Base-by-base conservation (phyloP, 106 monocot species). In the Acanthochlamys bracteata region DNA sequence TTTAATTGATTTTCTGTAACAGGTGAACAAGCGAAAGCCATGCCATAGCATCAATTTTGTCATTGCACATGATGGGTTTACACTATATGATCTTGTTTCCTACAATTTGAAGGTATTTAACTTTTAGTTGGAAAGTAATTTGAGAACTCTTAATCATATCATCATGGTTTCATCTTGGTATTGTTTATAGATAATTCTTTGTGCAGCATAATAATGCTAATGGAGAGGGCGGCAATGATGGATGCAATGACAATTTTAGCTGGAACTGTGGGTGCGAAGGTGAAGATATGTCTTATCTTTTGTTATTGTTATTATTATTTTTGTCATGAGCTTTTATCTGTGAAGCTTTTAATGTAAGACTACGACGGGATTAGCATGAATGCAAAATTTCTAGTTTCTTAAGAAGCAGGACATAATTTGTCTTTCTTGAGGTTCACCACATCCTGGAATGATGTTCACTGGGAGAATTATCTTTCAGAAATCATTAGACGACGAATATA, bases 201-300 rank as follows among this genome's bases (percentile, higher is more conserved):
- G 58, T 78, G 17, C 61, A 98, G 98, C 92, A 92, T 58, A 98
- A 98, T 75, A 80, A 85, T 58, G 91, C 85, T 39, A 98, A 98
- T 78, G 98, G 98, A 68, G 98, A 98, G 76, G 41, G 69, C 33
- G 98, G 91, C 46, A 79, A 72, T 63, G 98, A 92, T 85, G 98
- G 91, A 76, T 56, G 85, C 81, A 92, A 98, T 78, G 96, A 91
- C 63, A 98, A 98, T 71, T 79, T 81, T 75, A 98, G 98, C 69
- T 98, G 98, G 98, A 98, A 98, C 58, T 98, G 91, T 74, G 98
- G 98, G 71, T 71, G 73, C 88, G 98, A 98, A 88, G 98, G 98
- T 98, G 80, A 65, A 17, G 6, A 33, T 33, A 33, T 33, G 33
- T 33, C 33, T 33, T 33, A 33, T 49, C 9, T 49, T 17, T 49